These are phyloP conservation scores for Metschnikowia corniflorae DNA, from an alignment of 805 yeast genomes.

Conservation along the genomic window DNA sequence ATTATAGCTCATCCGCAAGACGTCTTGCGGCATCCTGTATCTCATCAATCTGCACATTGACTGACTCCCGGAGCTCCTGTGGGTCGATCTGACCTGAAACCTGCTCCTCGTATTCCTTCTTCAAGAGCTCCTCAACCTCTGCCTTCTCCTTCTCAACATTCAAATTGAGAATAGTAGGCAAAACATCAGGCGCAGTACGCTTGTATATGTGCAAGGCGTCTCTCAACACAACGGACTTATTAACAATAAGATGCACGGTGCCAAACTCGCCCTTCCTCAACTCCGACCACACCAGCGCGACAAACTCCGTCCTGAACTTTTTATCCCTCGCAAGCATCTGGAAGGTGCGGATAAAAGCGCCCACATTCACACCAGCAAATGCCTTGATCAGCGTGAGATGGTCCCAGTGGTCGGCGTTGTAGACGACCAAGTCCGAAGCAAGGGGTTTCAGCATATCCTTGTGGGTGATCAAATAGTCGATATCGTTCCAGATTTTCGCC, in stretches of 20 bases:
- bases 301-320: conserved; percentile 1
- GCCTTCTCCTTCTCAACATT: conserved; percentile 2
- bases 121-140: conserved; percentile 7
- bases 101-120: conserved; percentile 7
- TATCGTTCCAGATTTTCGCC: conserved; percentile 25
- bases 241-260: conserved; percentile 2
- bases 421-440: conserved; percentile 8
- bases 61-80: conserved; percentile 16
- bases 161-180: conserved; percentile 10
- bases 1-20: conserved; percentile 10
- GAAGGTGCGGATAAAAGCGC: conserved; percentile 1
- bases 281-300: conserved; percentile 6
- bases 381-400: conserved; percentile 24
- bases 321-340: conserved; percentile 2
- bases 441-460: conserved; percentile 14
- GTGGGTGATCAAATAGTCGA: conserved; percentile 30
- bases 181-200: conserved; percentile 16
- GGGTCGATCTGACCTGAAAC: conserved; percentile 16
- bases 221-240: conserved; percentile 7
- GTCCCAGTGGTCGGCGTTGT: conserved; percentile 12
- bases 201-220: conserved; percentile 31
- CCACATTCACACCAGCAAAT: conserved; percentile 19
- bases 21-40: conserved; percentile 13
- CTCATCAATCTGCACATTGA: conserved; percentile 24
- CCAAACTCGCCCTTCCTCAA: conserved; percentile 5